Conservation (phyloP, 2,329 filamentous ascomycete genomes). For the Penicillium thymicola region DNA sequence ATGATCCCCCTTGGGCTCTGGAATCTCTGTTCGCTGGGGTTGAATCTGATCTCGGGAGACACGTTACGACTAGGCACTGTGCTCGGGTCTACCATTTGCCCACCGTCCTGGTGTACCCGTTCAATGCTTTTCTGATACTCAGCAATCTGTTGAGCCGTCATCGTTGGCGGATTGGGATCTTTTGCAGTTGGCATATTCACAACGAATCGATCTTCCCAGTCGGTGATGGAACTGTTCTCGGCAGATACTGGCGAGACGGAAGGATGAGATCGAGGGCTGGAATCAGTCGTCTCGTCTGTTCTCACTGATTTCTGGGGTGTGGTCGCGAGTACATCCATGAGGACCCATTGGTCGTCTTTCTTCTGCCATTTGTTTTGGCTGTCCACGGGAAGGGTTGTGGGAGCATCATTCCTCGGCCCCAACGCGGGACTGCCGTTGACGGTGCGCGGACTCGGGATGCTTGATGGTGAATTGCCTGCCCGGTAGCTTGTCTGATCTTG, state of each 20-base stretch:
- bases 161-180: slow-evolving; percentile 40
- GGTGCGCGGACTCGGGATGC: slow-evolving; percentile 37
- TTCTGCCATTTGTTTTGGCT: slow-evolving; percentile 31
- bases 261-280: slow-evolving; percentile 27
- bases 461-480: slow-evolving; percentile 36
- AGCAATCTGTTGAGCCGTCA: slow-evolving; percentile 39
- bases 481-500: slow-evolving; percentile 10
- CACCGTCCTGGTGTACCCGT: slow-evolving; percentile 28
- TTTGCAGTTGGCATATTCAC: slow-evolving; percentile 45
- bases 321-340: slow-evolving; percentile 25
- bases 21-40: slow-evolving; percentile 22
- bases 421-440: slow-evolving; percentile 22
- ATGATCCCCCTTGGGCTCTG: slow-evolving; percentile 17
- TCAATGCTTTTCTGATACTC: slow-evolving; percentile 41
- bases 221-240: slow-evolving; percentile 30
- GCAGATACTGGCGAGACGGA: slow-evolving; percentile 33
- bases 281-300: slow-evolving; percentile 22
- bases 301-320: slow-evolving; percentile 19
- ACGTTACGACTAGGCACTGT: slow-evolving; percentile 29
- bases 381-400: slow-evolving; percentile 1
- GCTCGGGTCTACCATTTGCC: slow-evolving; percentile 31
- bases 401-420: slow-evolving; percentile 14
- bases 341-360: slow-evolving; percentile 37
- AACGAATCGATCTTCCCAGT: slow-evolving; percentile 43
- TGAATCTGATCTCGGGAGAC: slow-evolving; percentile 30